Conservation (phyloP, 1,284 basidiomycete species). For the Schizopora paradoxa region DNA sequence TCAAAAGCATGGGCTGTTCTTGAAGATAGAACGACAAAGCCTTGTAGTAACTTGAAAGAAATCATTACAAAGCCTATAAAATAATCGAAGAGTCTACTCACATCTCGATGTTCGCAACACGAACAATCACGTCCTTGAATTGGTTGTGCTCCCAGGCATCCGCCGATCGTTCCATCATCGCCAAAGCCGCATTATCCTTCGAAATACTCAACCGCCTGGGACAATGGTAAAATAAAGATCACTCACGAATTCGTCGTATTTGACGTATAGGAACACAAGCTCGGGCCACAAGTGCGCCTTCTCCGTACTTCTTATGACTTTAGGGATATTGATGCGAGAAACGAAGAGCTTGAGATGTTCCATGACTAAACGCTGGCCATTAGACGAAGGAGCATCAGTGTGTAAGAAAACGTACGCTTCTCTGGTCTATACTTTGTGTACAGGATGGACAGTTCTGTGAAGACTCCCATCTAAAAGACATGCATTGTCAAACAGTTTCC, state of each 20-base stretch:
- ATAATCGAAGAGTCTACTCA: conserved; percentile 26
- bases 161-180: conserved; percentile 96
- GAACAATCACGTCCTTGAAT: conserved; percentile 94
- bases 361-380: conserved; percentile 63
- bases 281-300: conserved; percentile 99
- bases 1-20: conserved; percentile 90
- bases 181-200: conserved; percentile 90
- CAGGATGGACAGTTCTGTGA: conserved; percentile 91
- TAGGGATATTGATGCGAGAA: conserved; percentile 93
- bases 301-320: conserved; percentile 92
- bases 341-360: conserved; percentile 98
- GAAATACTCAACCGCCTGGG: conserved; percentile 14
- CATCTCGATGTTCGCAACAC: conserved; percentile 98
- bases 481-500: conserved; percentile 7
- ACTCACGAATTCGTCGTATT: conserved; percentile 90
- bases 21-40: conserved; percentile 85
- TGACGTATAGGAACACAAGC: conserved; percentile 96
- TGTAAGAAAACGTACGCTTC: conserved; percentile 56
- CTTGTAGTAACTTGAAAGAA: conserved; percentile 71
- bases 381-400: conserved; percentile 4
- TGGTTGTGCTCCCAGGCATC: conserved; percentile 99
- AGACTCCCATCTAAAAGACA: conserved; percentile 71
- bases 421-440: conserved; percentile 97
- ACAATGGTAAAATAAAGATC: background rate
- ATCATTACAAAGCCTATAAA: conserved; percentile 11